Base-by-base conservation (phyloP, 2,329 filamentous ascomycete species). In the Huntiella moniliformis region DNA sequence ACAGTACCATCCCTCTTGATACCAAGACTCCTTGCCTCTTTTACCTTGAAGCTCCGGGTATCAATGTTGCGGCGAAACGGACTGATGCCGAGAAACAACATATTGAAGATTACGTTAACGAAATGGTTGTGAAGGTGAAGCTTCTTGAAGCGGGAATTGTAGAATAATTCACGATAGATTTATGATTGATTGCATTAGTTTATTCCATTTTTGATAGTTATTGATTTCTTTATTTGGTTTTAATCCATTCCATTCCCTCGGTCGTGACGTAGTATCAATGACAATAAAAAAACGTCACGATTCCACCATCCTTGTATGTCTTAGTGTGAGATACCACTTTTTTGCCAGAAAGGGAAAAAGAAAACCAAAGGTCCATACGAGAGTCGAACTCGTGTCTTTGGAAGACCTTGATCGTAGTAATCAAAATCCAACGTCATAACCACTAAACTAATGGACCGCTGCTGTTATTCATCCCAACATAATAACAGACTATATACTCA, bases 391-490 rank as follows among this genome's bases (percentile, higher is more conserved):
- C 40, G 40, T 42, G 40, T 42, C 40, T 42, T 42, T 42, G 40
- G 40, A 42, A 42, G 40, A 42, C 40, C 40, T 42, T 42, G 40
- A 42, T 34, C 7, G 28, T 36, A 36, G 13, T 35, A 17, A 42
- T 42, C 40, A 42, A 42, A 42, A 42, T 42, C 40, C 40, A 42
- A 42, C 31, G 40, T 42, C 40, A 42, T 42, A 42, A 42, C 40
- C 40, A 42, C 40, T 42, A 42, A 42, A 42, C 40, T 42, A 42
- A 42, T 42, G 40, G 40, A 34, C 40, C 40, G 31, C 17, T 11
- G 31, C 10, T 28, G 22, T 28, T 28, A 5, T 28, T 28, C 0
- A 1, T 10, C 22, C 2, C 0, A 28, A 28, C 2, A 28, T 10
- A 28, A 28, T 28, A 2, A 28, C 7, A 10, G 6, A 28, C 4